Conservation (phyloP, 2,329 filamentous ascomycete genomes). For the Tympanopsis confertula region DNA sequence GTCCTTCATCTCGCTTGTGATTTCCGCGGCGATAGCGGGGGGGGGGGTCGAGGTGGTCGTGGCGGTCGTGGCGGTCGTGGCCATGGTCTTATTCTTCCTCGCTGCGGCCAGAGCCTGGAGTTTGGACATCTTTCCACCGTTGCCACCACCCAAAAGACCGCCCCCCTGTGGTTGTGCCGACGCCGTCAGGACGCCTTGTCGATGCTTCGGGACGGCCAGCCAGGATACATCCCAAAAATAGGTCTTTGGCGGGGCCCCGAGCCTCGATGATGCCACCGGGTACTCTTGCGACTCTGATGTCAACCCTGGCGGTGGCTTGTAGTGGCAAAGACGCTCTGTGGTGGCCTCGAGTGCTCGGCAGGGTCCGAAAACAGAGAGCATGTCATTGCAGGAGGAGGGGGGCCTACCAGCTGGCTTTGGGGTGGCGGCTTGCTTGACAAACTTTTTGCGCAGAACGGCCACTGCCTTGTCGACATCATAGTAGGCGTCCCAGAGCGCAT, state of each 20-base stretch:
- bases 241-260: neutral
- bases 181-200: conserved; percentile 54
- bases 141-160: conserved; percentile 68
- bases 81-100: conserved; percentile 69
- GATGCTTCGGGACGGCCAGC: conserved; percentile 35
- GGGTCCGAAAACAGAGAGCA: conserved; percentile 6
- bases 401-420: conserved; percentile 24
- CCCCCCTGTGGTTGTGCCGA: conserved; percentile 40
- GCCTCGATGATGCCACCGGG: conserved; percentile 17
- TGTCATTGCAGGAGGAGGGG: conserved; percentile 30
- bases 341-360: conserved; percentile 4
- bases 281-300: conserved; percentile 12
- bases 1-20: conserved; percentile 15
- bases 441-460: conserved; percentile 62
- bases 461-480: conserved; percentile 83
- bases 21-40: conserved; percentile 11
- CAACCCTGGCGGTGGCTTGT: conserved; percentile 21
- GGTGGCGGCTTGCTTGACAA: conserved; percentile 24
- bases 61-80: conserved; percentile 37
- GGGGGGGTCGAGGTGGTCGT: conserved; percentile 7
- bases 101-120: conserved; percentile 80
- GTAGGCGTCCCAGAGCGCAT: conserved; percentile 90
- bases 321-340: neutral
- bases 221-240: neutral
- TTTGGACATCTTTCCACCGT: conserved; percentile 68